Evolutionary conservation across 163 green algal species (phyloP), one percentile per base, ranked within the genome.

Genomic region (Chlamydomonas reinhardtii): DNA sequence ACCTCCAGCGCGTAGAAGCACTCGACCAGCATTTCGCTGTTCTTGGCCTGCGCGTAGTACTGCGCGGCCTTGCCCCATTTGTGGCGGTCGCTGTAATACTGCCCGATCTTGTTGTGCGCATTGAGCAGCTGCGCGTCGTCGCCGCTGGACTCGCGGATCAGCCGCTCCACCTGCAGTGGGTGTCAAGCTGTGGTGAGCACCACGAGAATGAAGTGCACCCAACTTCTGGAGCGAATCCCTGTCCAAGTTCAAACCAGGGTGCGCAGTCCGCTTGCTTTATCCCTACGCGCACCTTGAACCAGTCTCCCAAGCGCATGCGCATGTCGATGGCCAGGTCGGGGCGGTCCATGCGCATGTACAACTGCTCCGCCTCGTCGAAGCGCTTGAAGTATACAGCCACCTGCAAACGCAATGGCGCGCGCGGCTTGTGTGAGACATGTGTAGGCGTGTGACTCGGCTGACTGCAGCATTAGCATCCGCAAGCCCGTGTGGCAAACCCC

Each of bases 291-390:
- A 89, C 89, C 80, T 92, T 93, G 88, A 94, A 94, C 90, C 92
- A 94, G 87, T 96, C 93, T 27, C 94, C 96, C 64, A 97, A 86
- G 39, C 92, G 89, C 89, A 94, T 94, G 74, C 94, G 89, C 87
- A 98, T 94, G 71, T 96, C 93, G 32, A 98, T 90, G 6, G 96
- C 96, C 32, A 98, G 91, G 88, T 97, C 94, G 2, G 91, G 87
- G 8, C 95, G 89, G 88, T 96, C 95, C 84, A 95, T 95, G 61
- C 94, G 89, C 73, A 91, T 85, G 89, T 98, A 98, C 17, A 95
- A 85, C 66, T 87, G 86, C 88, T 97, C 94, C 0, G 95, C 95
- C 86, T 97, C 94, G 68, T 98, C 94, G 92, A 97, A 97, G 54
- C 94, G 90, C 91, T 95, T 93, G 85, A 97, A 96, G 90, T 96